Base-by-base conservation (phyloP, 208 protist species). In the Tritrichomonas foetus region DNA sequence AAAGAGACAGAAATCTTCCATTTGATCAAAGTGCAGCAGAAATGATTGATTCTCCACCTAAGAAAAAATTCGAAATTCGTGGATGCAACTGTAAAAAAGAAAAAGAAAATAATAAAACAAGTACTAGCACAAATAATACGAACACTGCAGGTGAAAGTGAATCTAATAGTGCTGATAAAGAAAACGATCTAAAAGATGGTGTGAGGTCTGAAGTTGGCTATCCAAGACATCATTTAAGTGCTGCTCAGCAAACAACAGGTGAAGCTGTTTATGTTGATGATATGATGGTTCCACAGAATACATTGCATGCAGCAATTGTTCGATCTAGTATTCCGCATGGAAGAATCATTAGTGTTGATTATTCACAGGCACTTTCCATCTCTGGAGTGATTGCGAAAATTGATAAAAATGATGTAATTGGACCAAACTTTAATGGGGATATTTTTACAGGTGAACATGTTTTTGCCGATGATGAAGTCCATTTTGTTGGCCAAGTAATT, bases 201-300 rank as follows among this genome's bases (percentile, higher is more conserved):
- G n/a, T n/a, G n/a, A n/a, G n/a, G n/a, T n/a, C n/a, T n/a, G n/a
- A n/a, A n/a, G 27, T 89, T 33, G 47, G 47, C 20, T n/a, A 33
- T 3, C 78, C 78, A 89, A 44, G 53, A 14, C 41, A 57, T 27
- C 96, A 97, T 93, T 66, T 66, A 66, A 93, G 94, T 14, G 96
- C 95, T 1, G 57, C 95, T 36, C 94, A 96, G 39, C 97, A 98
- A 92, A 94, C 95, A 0, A 97, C 96, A 13, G 97, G 97, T 49
- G 96, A 97, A 92, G 97, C 97, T 20, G 30, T 94, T 25, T 98
- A 97, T 93, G 82, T 66, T 11, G 94, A 96, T 93, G 95, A 96
- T 93, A 82, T 93, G 5, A 53, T 93, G 44, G 36, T n/a, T 20
- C 80, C 69, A 47, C 61, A 66, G 13, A 25, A 57, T 25, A 69